Conservation (phyloP, 1,139 yeast species). For the Candida pseudoviswanathii region DNA sequence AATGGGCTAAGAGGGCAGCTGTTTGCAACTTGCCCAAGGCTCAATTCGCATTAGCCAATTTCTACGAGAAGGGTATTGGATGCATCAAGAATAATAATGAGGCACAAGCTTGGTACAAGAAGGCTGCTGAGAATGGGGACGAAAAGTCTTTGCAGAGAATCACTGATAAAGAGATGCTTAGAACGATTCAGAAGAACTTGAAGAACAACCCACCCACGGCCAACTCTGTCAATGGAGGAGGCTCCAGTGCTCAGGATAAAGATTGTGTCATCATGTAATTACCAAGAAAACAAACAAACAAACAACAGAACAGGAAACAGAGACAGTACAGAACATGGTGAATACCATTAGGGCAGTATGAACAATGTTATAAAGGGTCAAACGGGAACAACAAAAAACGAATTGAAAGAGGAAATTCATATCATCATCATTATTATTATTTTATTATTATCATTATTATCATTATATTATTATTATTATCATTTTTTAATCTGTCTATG, state of each 20-base stretch:
- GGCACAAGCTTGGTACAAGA: conserved; percentile 74
- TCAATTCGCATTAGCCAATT: conserved; percentile 83
- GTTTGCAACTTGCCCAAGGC: conserved; percentile 74
- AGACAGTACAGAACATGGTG: too few relatives aligned
- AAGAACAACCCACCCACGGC: conserved; percentile 25
- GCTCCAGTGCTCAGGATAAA: conserved; percentile 37
- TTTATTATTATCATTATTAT: not conserved
- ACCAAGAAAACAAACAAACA: not conserved
- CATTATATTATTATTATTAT: not conserved
- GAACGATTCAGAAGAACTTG: conserved; percentile 31
- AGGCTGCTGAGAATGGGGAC: conserved; percentile 76
- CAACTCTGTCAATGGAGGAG: conserved; percentile 9
- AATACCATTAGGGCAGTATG: too few relatives aligned
- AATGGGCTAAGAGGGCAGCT: conserved; percentile 93
- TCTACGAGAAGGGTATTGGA: conserved; percentile 87
- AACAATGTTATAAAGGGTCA: not conserved
- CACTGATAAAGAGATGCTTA: conserved; percentile 33
- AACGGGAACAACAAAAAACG: not conserved
- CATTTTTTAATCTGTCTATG: conserved; percentile 1
- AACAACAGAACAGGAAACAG: not conserved
- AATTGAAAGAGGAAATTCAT: not conserved
- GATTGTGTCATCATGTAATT: conserved; percentile 44
- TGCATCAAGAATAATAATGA: conserved; percentile 58
- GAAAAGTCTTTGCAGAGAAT: conserved; percentile 56
- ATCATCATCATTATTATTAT: not conserved